phyloP scores from a whole-genome alignment of 2,329 filamentous ascomycete species.

The Drechslerella dactyloides region DNA sequence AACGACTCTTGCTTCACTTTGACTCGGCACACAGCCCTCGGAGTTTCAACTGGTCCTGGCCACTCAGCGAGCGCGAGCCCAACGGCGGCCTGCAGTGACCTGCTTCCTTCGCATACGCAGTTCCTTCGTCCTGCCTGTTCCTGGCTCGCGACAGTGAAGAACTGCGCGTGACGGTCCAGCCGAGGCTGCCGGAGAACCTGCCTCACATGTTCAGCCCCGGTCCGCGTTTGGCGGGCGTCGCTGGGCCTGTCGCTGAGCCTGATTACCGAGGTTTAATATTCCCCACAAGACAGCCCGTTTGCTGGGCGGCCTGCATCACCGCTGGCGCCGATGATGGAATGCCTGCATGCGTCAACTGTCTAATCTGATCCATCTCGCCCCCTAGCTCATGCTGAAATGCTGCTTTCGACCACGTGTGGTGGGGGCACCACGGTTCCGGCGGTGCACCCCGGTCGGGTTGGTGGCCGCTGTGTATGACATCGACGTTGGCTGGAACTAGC shows the following conservation, averaged over 20 bases:
- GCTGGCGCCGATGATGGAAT: background rate
- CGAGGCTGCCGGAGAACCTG: constrained; percentile 30
- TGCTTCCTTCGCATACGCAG: constrained; percentile 12
- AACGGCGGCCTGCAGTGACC: background rate
- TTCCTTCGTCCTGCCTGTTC: background rate
- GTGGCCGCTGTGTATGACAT: too few relatives aligned
- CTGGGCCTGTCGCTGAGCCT: background rate
- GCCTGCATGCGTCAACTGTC: background rate
- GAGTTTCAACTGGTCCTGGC: constrained; percentile 1
- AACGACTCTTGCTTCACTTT: background rate
- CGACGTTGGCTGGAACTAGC: too few relatives aligned
- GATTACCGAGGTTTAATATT: background rate
- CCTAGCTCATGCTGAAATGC: background rate
- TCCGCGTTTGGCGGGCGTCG: constrained; percentile 1
- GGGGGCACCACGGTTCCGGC: background rate
- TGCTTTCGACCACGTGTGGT: background rate
- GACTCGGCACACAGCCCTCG: too few relatives aligned
- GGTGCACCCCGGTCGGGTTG: background rate
- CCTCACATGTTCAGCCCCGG: constrained; percentile 49
- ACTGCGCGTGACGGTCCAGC: constrained; percentile 23
- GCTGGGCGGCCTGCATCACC: background rate
- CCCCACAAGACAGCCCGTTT: constrained; percentile 14
- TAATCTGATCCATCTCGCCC: background rate
- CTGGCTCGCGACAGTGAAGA: background rate
- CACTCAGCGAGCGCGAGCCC: constrained; percentile 5